Percentiles rank a stretch among this genome's conserved stretches.
phyloP scores from a whole-genome alignment of 2,329 filamentous ascomycete species.

The Bipolaris oryzae region DNA sequence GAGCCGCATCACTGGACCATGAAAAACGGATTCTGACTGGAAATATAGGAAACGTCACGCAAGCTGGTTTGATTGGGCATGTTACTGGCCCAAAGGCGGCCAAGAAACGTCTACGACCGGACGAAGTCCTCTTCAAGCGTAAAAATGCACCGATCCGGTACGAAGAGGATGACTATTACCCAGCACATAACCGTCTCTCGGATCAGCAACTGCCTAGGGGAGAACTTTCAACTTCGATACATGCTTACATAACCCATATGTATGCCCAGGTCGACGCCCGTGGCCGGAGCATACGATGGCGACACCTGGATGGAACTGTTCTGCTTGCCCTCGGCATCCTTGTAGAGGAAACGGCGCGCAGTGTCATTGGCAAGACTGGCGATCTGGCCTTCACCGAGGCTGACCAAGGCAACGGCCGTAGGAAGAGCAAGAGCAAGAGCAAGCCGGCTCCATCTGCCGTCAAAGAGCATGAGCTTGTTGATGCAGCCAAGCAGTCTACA shows the following conservation, averaged over 20 bases:
- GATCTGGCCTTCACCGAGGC: slow-evolving; percentile 73
- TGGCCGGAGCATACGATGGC: slow-evolving; percentile 48
- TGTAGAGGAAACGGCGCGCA: slow-evolving; percentile 71
- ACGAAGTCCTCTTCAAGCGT: slow-evolving; percentile 72
- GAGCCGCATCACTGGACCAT: not conserved
- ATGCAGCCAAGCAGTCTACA: not conserved
- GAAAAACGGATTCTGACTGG: not conserved
- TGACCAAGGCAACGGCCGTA: slow-evolving; percentile 34
- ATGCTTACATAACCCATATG: slow-evolving; percentile 70
- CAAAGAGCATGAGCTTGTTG: not conserved
- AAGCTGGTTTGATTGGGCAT: slow-evolving; percentile 50
- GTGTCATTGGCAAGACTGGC: slow-evolving; percentile 67
- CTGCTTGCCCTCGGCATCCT: slow-evolving; percentile 76
- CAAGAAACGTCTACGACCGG: slow-evolving; percentile 62
- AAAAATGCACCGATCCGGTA: slow-evolving; percentile 69
- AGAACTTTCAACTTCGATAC: slow-evolving; percentile 71
- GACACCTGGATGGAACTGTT: slow-evolving; percentile 79
- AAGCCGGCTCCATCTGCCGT: not conserved
- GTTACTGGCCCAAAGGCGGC: slow-evolving; percentile 49
- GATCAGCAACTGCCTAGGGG: slow-evolving; percentile 66
- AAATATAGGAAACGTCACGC: slow-evolving; percentile 20
- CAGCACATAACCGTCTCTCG: slow-evolving; percentile 64
- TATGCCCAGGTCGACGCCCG: slow-evolving; percentile 54
- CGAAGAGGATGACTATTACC: slow-evolving; percentile 74
- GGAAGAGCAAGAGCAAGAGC: not conserved